phyloP scores from a whole-genome alignment of 176 grass and related monocot species.

The Paspalum notatum region DNA sequence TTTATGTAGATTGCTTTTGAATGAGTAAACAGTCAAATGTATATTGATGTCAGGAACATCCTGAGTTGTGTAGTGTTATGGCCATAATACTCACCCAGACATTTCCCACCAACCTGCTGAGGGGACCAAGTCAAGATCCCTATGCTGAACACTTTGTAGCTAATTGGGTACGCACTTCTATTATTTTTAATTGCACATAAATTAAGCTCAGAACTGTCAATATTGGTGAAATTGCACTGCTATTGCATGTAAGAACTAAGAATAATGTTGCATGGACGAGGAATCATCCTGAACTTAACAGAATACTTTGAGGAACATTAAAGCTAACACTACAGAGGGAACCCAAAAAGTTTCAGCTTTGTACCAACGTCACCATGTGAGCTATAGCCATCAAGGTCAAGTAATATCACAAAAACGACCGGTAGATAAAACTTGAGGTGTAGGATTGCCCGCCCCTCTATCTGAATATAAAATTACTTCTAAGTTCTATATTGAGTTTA shows the following conservation, averaged over 20 bases:
- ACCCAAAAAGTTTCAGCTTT: constrained; percentile 5
- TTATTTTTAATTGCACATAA: constrained; percentile 24
- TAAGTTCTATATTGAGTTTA: constrained; percentile 16
- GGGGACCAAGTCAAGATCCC: constrained; percentile 13
- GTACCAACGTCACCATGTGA: background rate
- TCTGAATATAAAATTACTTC: constrained; percentile 24
- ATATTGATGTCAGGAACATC: background rate
- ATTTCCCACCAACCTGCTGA: background rate
- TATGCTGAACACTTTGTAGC: constrained; percentile 20
- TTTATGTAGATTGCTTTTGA: background rate
- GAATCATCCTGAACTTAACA: constrained; percentile 15
- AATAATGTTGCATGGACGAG: constrained; percentile 7
- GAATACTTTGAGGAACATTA: constrained; percentile 2
- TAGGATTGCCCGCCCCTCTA: background rate
- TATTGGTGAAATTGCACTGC: constrained; percentile 13
- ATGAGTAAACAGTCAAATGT: constrained; percentile 10
- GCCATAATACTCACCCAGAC: constrained; percentile 4
- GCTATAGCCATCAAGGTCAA: background rate
- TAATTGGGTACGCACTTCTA: constrained; percentile 8
- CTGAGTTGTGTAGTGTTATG: background rate
- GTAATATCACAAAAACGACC: background rate
- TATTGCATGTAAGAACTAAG: constrained; percentile 23
- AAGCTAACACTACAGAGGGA: constrained; percentile 2
- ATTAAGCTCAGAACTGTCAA: background rate
- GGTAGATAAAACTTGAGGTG: constrained; percentile 15